Percentiles rank a stretch among this genome's conserved stretches.
phyloP scores from a whole-genome alignment of 2,329 filamentous ascomycete genomes.

The Colletotrichum magnum region DNA sequence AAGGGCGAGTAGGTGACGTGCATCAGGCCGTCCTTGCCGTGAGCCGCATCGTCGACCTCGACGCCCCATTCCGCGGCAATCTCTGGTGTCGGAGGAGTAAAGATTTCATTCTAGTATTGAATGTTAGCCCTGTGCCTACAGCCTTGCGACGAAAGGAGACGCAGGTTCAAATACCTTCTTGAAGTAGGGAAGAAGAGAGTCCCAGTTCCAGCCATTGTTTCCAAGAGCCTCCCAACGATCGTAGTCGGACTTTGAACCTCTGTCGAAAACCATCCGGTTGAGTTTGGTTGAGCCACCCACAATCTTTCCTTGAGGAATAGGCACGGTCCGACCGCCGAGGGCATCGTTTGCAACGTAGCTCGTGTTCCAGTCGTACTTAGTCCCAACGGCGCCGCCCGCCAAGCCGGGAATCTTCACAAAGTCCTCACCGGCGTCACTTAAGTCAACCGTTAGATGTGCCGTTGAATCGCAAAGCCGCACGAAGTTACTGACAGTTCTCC shows the following conservation, averaged over 20 bases:
- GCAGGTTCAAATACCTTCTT: conserved; percentile 44
- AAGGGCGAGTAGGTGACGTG: conserved; percentile 49
- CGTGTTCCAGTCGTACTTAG: conserved; percentile 49
- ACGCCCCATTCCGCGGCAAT: conserved; percentile 46
- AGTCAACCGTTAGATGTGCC: not conserved
- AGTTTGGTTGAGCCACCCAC: conserved; percentile 50
- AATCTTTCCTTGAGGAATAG: conserved; percentile 30
- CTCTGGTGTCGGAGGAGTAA: conserved; percentile 45
- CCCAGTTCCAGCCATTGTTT: conserved; percentile 55
- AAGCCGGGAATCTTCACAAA: conserved; percentile 46
- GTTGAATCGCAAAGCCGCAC: not conserved
- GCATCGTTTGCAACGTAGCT: conserved; percentile 34
- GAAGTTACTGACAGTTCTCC: conserved; percentile 30
- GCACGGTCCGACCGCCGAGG: conserved; percentile 25
- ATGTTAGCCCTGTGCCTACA: not conserved
- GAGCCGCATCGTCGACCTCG: conserved; percentile 45
- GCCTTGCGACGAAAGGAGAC: not conserved
- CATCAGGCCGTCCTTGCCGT: conserved; percentile 46
- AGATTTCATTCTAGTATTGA: conserved; percentile 28
- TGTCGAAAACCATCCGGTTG: conserved; percentile 51
- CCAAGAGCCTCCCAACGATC: conserved; percentile 55
- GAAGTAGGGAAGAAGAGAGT: conserved; percentile 50
- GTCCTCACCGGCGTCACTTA: conserved; percentile 42
- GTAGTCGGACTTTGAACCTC: conserved; percentile 47
- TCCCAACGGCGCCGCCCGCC: conserved; percentile 43